A percentile compares a stretch with the other conserved stretches of the same genome.
Evolutionary conservation across 306 rosid species (phyloP).

Genomic region (Prunus mira): DNA sequence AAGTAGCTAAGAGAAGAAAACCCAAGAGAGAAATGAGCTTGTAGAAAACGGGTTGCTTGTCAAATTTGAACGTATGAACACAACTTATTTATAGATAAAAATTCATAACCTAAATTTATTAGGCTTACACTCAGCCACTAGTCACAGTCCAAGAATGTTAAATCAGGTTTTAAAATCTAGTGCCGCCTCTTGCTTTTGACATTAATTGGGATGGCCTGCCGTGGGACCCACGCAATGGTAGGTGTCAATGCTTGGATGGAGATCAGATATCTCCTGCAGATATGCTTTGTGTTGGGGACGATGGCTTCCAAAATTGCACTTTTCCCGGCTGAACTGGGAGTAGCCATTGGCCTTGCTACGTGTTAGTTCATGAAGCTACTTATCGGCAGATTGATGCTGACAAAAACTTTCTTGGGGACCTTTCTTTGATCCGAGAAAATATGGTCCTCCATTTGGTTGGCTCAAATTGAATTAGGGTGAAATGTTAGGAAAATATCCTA

Average conservation of each 20-base stretch:
- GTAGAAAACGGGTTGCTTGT: neutral
- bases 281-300: conserved; percentile 43
- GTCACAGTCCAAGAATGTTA: conserved; percentile 31
- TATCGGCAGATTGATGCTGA: conserved; percentile 2
- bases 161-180: conserved; percentile 36
- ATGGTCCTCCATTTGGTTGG: conserved; percentile 8
- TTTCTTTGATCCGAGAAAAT: conserved; percentile 7
- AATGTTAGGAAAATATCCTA: conserved; percentile 2
- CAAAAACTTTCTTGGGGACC: conserved; percentile 5
- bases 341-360: conserved; percentile 31
- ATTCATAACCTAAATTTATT: neutral
- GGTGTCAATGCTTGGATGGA: conserved; percentile 44
- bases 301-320: conserved; percentile 42
- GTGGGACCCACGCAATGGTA: conserved; percentile 25
- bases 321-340: conserved; percentile 17
- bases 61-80: neutral
- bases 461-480: neutral
- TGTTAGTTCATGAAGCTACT: neutral
- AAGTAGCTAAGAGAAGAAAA: neutral
- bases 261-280: conserved; percentile 29
- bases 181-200: conserved; percentile 61
- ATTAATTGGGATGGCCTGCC: conserved; percentile 24
- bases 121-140: conserved; percentile 31
- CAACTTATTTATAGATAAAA: neutral
- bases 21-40: neutral